Conservation (phyloP, 2,329 filamentous ascomycete genomes). For the Fusarium humuli region DNA sequence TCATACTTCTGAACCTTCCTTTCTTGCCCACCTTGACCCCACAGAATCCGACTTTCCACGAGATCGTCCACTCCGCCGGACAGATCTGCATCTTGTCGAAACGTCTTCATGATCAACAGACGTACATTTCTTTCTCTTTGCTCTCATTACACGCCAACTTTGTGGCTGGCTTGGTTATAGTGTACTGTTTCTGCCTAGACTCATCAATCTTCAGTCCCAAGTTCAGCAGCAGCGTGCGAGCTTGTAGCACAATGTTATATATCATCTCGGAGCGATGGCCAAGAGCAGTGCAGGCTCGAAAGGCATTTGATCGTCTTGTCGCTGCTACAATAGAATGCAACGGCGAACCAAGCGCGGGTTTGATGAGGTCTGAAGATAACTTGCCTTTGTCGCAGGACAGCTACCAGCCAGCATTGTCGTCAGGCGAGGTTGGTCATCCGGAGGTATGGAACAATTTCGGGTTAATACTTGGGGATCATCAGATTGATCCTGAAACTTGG, state of each 20-base stretch:
- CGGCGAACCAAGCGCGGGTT: not conserved
- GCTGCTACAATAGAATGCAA: constrained; percentile 6
- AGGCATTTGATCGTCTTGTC: not conserved
- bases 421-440: accelerated
- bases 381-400: not conserved
- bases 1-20: not conserved
- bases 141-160: constrained; percentile 6
- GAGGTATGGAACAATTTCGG: not conserved
- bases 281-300: not conserved
- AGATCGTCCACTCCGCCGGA: constrained; percentile 4
- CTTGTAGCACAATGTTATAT: not conserved
- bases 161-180: not conserved
- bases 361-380: not conserved
- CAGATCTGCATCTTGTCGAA: not conserved
- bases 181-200: constrained; percentile 2
- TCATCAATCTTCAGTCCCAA: not conserved
- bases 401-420: not conserved
- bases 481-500: constrained; percentile 2
- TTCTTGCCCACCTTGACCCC: not conserved
- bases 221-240: not conserved
- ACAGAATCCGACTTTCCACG: not conserved
- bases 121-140: not conserved
- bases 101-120: not conserved
- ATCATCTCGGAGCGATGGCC: constrained; percentile 3
- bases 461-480: not conserved